Base-by-base conservation (phyloP, 179 eudicot genomes). In the Corrigiola litoralis region DNA sequence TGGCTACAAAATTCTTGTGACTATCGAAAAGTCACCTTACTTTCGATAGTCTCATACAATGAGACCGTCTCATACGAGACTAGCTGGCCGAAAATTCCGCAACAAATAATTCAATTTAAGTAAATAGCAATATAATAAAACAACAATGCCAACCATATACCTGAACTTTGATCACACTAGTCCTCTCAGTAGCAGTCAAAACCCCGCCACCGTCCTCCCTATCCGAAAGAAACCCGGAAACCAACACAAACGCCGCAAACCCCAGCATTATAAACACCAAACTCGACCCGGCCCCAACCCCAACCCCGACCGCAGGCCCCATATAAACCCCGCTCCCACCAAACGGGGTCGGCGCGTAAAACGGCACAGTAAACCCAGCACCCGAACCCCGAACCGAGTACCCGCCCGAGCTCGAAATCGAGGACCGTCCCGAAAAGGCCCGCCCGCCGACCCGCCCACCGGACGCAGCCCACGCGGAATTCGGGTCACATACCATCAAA, bases 101-200 rank as follows among this genome's bases (percentile, higher is more conserved):
- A n/a, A n/a, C n/a, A n/a, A n/a, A n/a, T n/a, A 16, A 38, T 21
- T 11, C 44, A 23, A 13, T 34, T 18, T 7, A 7, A 38, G 42
- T 38, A 7, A 1, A 38, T 38, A 7, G 42, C 4, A 7, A 7
- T 9, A 2, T 3, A 38, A 3, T 14, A 38, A 7, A 7, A 7
- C 11, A 38, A 40, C 12, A 40, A 23, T 38, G 25, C 23, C 7
- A 59, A 38, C 14, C 14, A 13, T 5, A 13, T 79, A 90, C 97
- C 97, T 90, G 97, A 65, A 90, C 84, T 79, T 90, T 90, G 62
- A 90, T 82, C 29, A 90, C 97, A 74, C 80, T 92, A n/a, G 97
- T 90, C 53, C 72, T 87, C 61, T 85, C 92, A 61, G 92, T 80
- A 71, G 92, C 98, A 72, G 86, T 80, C 53, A 90, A 79, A 67